These are phyloP conservation scores for Cocos nucifera DNA, from an alignment of 176 grass and related monocot species.

Conservation along the genomic window DNA sequence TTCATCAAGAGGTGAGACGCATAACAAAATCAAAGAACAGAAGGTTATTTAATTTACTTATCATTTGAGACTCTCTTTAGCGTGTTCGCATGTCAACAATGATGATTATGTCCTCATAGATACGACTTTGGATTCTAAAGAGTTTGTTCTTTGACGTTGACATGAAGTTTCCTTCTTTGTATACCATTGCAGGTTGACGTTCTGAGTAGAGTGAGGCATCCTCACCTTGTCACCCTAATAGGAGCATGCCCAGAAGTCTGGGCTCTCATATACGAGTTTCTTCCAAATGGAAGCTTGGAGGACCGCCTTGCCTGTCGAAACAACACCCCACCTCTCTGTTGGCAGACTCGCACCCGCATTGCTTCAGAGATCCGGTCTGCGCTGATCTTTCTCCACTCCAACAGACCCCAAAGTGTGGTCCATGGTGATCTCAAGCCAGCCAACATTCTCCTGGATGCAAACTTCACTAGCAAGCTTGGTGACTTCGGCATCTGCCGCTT, in stretches of 20 bases:
- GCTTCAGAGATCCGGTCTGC: slow-evolving; percentile 56
- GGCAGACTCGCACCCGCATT: slow-evolving; percentile 40
- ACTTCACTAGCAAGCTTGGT: slow-evolving; percentile 42
- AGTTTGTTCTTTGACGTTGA: too few relatives aligned
- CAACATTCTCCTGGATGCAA: slow-evolving; percentile 48
- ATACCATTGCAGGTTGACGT: slow-evolving; percentile 38
- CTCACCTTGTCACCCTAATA: slow-evolving; percentile 56
- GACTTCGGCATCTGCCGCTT: slow-evolving; percentile 71
- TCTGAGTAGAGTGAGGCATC: slow-evolving; percentile 55
- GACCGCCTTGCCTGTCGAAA: slow-evolving; percentile 34
- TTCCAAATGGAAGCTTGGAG: slow-evolving; percentile 58
- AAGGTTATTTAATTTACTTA: too few relatives aligned
- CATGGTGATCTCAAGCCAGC: slow-evolving; percentile 76
- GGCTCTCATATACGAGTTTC: slow-evolving; percentile 48
- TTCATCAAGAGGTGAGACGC: slow-evolving; percentile 51
- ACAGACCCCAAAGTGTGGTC: slow-evolving; percentile 33
- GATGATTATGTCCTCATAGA: too few relatives aligned
- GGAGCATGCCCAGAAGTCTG: slow-evolving; percentile 53
- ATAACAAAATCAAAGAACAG: too few relatives aligned
- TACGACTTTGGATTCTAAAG: too few relatives aligned
- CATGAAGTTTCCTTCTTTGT: too few relatives aligned
- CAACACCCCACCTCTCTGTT: slow-evolving; percentile 29
- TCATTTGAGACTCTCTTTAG: too few relatives aligned
- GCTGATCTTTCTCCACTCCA: slow-evolving; percentile 62
- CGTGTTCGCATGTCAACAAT: too few relatives aligned